phyloP scores from a whole-genome alignment of 257 asterid species.

The Nicotiana tomentosiformis region DNA sequence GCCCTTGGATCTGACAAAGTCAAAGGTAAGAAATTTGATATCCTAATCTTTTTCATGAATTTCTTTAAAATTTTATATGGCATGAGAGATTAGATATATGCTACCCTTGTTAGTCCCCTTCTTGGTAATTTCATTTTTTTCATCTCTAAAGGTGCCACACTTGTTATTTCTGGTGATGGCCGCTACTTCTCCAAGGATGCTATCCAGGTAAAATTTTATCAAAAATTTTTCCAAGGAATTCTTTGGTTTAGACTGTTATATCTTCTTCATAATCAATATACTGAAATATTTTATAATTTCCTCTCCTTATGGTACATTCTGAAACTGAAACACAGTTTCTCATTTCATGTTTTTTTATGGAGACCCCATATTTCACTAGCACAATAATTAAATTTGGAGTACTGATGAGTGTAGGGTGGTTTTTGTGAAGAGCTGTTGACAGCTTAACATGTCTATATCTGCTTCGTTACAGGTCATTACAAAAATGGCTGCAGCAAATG shows the following conservation, averaged over 20 bases:
- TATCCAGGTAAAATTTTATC: slow-evolving; percentile 49
- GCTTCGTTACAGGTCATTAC: slow-evolving; percentile 55
- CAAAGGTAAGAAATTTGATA: slow-evolving; percentile 35
- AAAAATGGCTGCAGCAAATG: slow-evolving; percentile 96
- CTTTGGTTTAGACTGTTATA: background rate
- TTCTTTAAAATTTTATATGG: no score
- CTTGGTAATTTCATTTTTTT: no score
- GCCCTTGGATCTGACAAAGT: slow-evolving; percentile 83
- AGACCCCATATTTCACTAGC: background rate
- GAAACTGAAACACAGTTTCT: background rate
- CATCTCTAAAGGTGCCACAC: slow-evolving; percentile 60
- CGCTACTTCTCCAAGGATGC: slow-evolving; percentile 95
- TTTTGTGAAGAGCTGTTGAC: no score
- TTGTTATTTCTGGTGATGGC: slow-evolving; percentile 98
- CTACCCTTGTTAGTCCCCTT: no score
- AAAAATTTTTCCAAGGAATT: background rate
- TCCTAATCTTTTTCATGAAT: no score
- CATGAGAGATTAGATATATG: no score
- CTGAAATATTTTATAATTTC: background rate
- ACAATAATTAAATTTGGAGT: background rate
- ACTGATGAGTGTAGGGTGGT: no score
- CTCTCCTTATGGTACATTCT: background rate
- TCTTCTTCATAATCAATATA: background rate
- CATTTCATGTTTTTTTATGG: background rate
- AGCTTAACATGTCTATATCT: background rate